Conservation (phyloP, 2,329 filamentous ascomycete genomes). For the Pyrenophora teres region DNA sequence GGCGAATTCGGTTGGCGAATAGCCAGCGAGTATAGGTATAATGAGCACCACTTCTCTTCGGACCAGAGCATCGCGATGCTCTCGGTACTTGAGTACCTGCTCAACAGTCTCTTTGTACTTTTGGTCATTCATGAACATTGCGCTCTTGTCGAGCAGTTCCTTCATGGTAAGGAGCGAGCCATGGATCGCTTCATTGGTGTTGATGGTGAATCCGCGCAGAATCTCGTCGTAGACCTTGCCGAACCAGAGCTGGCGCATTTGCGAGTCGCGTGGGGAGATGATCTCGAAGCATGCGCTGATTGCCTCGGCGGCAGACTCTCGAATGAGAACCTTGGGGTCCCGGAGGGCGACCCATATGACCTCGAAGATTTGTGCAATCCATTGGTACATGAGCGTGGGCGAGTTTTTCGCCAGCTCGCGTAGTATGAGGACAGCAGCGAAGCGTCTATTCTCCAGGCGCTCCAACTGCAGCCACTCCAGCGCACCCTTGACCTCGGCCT, state of each 20-base stretch:
- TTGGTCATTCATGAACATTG: slow-evolving; percentile 98
- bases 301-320: slow-evolving; percentile 88
- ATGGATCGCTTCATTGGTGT: slow-evolving; percentile 85
- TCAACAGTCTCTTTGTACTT: slow-evolving; percentile 88
- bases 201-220: slow-evolving; percentile 72
- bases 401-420: slow-evolving; percentile 90
- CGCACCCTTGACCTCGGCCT: slow-evolving; percentile 94
- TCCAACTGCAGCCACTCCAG: slow-evolving; percentile 97
- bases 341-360: slow-evolving; percentile 94
- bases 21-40: slow-evolving; percentile 90
- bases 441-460: slow-evolving; percentile 87
- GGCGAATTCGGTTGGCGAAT: slow-evolving; percentile 88
- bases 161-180: slow-evolving; percentile 92
- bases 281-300: slow-evolving; percentile 96
- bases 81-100: slow-evolving; percentile 88
- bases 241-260: slow-evolving; percentile 87
- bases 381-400: slow-evolving; percentile 92
- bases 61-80: slow-evolving; percentile 86
- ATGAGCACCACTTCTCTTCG: slow-evolving; percentile 87
- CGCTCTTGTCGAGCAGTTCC: slow-evolving; percentile 89
- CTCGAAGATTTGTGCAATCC: slow-evolving; percentile 92
- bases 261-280: slow-evolving; percentile 87
- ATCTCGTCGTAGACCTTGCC: slow-evolving; percentile 88
- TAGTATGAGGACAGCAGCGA: slow-evolving; percentile 88
- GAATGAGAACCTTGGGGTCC: slow-evolving; percentile 87